Evolutionary conservation across 1,139 yeast genomes (phyloP), one percentile per base, ranked within the genome.

Genomic region (Candida labiduridarum): DNA sequence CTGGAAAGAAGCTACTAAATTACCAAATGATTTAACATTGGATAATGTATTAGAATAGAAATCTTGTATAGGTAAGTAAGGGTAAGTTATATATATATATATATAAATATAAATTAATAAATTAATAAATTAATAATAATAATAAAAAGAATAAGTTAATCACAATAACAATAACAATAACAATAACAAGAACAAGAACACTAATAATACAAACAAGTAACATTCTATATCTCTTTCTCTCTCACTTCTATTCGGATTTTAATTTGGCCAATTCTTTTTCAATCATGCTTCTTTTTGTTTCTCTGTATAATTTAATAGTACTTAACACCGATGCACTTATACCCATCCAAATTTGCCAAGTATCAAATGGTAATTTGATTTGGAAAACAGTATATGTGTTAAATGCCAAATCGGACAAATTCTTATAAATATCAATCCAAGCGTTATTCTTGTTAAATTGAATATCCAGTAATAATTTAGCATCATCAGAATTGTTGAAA

Each of bases 1-100:
- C 64, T 94, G 97, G 97, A 88, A 85, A 58, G 69, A 76, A 49
- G 95, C 94, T 1, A 66, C 65, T 40, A 64, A 65, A 11, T 59
- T 69, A 12, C 61, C 68, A 1, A 56, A 61, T 43, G 63, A 63
- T 49, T 53, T 73, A 2, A 59, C 66, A 8, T 56, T 73, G 46
- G 71, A 69, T 12, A 76, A 74, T 33, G 60, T 74, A 14, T 33
- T 68, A 45, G 31, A 46, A 35, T 35, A 48, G 16, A 5, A n/a
- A n/a, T 8, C 3, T 3, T n/a, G n/a, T n/a, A n/a, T n/a, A n/a
- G n/a, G n/a, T n/a, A n/a, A n/a, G n/a, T n/a, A n/a, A n/a, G n/a
- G n/a, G n/a, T n/a, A n/a, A n/a, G n/a, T n/a, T n/a, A 3, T 11
- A 1, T 16, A 16, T 36, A 18, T 14, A 14, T 15, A 14, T n/a